These are phyloP conservation scores for Parascedosporium putredinis DNA, from an alignment of 2,329 filamentous ascomycete genomes.

Conservation along the genomic window DNA sequence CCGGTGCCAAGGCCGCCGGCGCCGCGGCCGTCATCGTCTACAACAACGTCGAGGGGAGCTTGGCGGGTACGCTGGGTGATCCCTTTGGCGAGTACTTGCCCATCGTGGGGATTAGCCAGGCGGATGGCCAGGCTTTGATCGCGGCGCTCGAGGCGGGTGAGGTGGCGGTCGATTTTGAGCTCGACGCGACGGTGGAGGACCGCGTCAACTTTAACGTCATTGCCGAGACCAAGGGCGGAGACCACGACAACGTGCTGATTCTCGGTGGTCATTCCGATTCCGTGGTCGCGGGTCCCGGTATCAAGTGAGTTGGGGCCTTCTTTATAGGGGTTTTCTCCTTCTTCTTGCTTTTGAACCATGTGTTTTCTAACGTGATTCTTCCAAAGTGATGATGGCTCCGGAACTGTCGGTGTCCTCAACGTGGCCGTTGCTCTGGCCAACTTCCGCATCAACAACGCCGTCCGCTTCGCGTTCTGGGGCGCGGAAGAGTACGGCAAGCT, in stretches of 20 bases:
- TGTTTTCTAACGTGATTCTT: no score
- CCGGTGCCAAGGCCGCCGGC: constrained; percentile 43
- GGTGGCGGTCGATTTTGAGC: constrained; percentile 23
- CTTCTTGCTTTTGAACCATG: no score
- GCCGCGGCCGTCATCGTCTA: constrained; percentile 49
- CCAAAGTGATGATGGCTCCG: constrained; percentile 46
- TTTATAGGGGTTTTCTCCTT: no score
- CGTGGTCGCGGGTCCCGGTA: constrained; percentile 40
- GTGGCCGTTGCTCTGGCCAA: constrained; percentile 31
- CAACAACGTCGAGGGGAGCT: constrained; percentile 45
- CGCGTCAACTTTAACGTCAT: constrained; percentile 39
- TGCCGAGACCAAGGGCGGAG: constrained; percentile 37
- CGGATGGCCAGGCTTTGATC: constrained; percentile 27
- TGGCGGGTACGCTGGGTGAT: constrained; percentile 44
- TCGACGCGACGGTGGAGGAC: constrained; percentile 38
- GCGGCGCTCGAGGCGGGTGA: constrained; percentile 20
- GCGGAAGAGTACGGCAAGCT: constrained; percentile 40
- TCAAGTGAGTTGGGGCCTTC: constrained; percentile 44
- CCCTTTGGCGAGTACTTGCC: constrained; percentile 36
- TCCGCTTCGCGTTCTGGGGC: constrained; percentile 42
- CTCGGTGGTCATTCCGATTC: constrained; percentile 38
- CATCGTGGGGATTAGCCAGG: constrained; percentile 39
- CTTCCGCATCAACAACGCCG: constrained; percentile 35
- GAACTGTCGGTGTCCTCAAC: constrained; percentile 35
- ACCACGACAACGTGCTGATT: constrained; percentile 36